Base-by-base conservation (phyloP, 2,329 filamentous ascomycete species). In the Fusarium torulosum region DNA sequence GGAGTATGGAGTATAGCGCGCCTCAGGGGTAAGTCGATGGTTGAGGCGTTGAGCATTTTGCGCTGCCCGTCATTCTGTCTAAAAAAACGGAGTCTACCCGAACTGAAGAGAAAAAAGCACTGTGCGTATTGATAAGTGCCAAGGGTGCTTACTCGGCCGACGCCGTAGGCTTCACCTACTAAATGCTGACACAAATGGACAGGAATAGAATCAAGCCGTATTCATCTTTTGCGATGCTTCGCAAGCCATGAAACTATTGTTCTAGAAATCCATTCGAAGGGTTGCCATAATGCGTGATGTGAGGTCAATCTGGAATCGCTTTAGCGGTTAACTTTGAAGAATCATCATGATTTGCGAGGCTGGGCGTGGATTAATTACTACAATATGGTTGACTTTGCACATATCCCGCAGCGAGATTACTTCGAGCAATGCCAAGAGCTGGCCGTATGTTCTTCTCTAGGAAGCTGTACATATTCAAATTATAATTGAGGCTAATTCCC, bases 1-100 rank as follows among this genome's bases (percentile, higher is more conserved):
- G 52, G 53, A 46, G 68, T 45, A 52, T 60, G 41, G 58, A 58
- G 68, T 53, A 56, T 63, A 50, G 63, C 67, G 63, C 67, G 64
- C 51, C 54, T 57, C 69, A 72, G 70, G 70, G 69, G 69, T 45
- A 35, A 37, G 35, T 37, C 35, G 35, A 37, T 37, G 35, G 15
- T 37, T 37, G 35, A 37, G 17, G 35, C 17, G 13, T 45, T 59
- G 40, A 63, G 42, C 51, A 50, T 44, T 47, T 52, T 62, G 38
- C 29, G 21, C 59, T 63, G 62, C 52, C 53, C 53, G 57, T 63
- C 66, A 66, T 55, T 63, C 50, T 65, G 40, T 53, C 7, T 23
- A 43, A 37, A 53, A 58, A 53, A 58, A 37, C 37, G 66, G 57
- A 66, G 50, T 37, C 62, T 66, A 56, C 17, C 53, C 62, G 40